Evolutionary conservation across 768 basidiomycete genomes (phyloP), one percentile per base, ranked within the genome.

Genomic region (Tricholoma sp.): DNA sequence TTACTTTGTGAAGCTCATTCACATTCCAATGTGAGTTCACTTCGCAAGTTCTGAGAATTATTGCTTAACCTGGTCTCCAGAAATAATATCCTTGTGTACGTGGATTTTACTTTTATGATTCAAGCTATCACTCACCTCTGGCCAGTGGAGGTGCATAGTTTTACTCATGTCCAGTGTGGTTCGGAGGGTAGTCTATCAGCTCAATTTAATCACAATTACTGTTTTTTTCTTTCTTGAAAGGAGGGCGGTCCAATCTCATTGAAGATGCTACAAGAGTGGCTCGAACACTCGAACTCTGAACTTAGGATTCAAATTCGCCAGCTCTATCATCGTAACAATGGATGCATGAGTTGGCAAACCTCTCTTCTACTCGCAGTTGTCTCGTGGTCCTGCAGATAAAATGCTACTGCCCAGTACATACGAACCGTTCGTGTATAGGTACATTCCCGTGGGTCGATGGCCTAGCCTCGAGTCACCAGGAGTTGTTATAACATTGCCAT

Each of bases 1-100:
- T 13, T 99, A 96, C 78, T 89, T 98, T 68, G 95, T 97, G 63
- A 98, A 98, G 74, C 85, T 98, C 62, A 94, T 98, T 65, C 94
- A 98, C 74, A 97, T 96, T 73, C 94, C 95, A 65, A 96, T 97
- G 94, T 96, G 63, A 76, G 94, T 84, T 36, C 57, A 15, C 53
- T 37, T 53, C 32, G 20, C 29, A 31, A 15, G 7, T 31, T 32
- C n/a, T 32, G 29, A 32, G 47, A 49, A 17, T n/a, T 17, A 7
- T 4, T 31, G 47, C 47, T 49, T 28, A 49, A 49, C 29, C 29
- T 10, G 17, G 15, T 10, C 15, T 17, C 12, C 66, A 96, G 94
- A 82, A 97, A 96, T 77, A 96, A 97, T 71, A 97, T 97, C 65
- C 83, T 97, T 60, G 94, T 97, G 94, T 97, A 82, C 66, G 94